These are phyloP conservation scores for Plantago coronopus DNA, from an alignment of 305 asterid genomes.

Conservation along the genomic window DNA sequence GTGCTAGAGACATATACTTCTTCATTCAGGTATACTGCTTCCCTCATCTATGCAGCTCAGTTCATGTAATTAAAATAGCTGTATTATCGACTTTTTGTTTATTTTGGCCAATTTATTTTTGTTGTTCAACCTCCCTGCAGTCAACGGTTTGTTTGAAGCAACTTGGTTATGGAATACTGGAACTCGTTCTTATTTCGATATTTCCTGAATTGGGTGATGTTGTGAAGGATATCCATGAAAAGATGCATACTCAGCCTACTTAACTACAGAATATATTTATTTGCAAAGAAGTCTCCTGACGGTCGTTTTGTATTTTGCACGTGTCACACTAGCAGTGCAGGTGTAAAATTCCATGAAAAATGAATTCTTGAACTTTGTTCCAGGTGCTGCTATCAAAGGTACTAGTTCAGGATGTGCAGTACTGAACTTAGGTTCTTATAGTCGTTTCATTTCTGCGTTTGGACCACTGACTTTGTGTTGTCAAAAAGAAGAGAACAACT, in stretches of 20 bases:
- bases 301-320: no score
- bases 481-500: no score
- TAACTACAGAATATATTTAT: slow-evolving; percentile 9
- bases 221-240: slow-evolving; percentile 67
- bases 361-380: no score
- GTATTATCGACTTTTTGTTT: background rate
- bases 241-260: slow-evolving; percentile 49
- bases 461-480: no score
- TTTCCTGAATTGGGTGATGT: slow-evolving; percentile 78
- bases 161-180: slow-evolving; percentile 73
- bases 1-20: slow-evolving; percentile 79
- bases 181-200: slow-evolving; percentile 60
- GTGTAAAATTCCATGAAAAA: background rate
- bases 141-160: slow-evolving; percentile 78
- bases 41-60: background rate
- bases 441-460: no score
- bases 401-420: background rate
- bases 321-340: background rate
- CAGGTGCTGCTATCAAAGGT: background rate
- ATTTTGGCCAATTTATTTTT: background rate
- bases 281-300: no score
- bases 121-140: slow-evolving; percentile 31
- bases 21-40: slow-evolving; percentile 69
- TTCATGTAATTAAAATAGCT: background rate
- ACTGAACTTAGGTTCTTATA: no score